A percentile compares a stretch with the other conserved stretches of the same genome.
Conservation (phyloP, 2,329 filamentous ascomycete genomes). For the Fusarium tupiense region DNA sequence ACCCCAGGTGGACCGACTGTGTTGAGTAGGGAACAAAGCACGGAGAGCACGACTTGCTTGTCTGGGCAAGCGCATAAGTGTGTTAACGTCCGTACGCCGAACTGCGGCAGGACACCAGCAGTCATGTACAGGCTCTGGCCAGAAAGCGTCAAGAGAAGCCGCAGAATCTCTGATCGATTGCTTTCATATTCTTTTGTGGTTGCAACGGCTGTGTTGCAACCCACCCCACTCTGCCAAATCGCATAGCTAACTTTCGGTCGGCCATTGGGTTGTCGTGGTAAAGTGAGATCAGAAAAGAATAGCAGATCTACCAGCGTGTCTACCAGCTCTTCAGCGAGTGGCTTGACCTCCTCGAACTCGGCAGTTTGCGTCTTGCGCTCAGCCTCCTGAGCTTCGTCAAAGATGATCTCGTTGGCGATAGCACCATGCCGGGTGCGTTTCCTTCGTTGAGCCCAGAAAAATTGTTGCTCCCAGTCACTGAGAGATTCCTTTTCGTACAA, state of each 20-base stretch:
- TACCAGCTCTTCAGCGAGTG: constrained; percentile 90
- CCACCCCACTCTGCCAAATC: constrained; percentile 98
- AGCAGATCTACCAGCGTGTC: constrained; percentile 89
- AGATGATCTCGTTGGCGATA: constrained; percentile 80
- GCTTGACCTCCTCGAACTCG: constrained; percentile 84
- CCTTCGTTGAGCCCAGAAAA: constrained; percentile 86
- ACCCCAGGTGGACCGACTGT: constrained; percentile 68
- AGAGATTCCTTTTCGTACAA: constrained; percentile 90
- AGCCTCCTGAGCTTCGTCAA: constrained; percentile 76
- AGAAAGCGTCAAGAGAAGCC: constrained; percentile 84
- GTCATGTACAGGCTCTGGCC: constrained; percentile 96
- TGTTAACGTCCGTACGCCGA: constrained; percentile 84
- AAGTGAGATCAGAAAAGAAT: constrained; percentile 90
- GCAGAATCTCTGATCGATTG: constrained; percentile 89
- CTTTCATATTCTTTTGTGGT: constrained; percentile 93
- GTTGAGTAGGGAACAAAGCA: constrained; percentile 92
- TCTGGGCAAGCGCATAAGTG: constrained; percentile 89
- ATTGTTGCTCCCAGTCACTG: constrained; percentile 86
- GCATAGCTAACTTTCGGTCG: constrained; percentile 88
- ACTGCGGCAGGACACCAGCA: constrained; percentile 79
- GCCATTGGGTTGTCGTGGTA: constrained; percentile 75
- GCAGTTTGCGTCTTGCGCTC: constrained; percentile 59
- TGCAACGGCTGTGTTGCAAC: constrained; percentile 87
- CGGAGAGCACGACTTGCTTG: constrained; percentile 89
- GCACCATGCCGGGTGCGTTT: constrained; percentile 75